Base-by-base conservation (phyloP, 228 moss, liverwort and hornwort species). In the Sphagnum fallax region DNA sequence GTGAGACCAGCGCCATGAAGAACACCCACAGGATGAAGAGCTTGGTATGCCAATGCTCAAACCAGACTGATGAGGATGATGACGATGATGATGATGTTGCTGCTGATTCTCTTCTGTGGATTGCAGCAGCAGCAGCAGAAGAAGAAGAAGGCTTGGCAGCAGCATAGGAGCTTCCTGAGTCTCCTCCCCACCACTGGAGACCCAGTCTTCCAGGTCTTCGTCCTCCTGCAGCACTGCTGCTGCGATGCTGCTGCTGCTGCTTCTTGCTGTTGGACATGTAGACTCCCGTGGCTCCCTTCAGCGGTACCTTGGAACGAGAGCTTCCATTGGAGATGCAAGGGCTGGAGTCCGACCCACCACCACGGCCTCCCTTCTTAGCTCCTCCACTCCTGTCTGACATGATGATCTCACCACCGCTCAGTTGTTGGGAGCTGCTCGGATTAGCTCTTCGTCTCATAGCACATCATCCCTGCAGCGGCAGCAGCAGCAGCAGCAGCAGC, bases 271-370 rank as follows among this genome's bases (percentile, higher is more conserved):
- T 75, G 57, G 65, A 49, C 72, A 83, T 83, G 8, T 80, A 86
- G 52, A 83, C 78, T 53, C 83, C 83, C 67, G 65, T 80, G 48
- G 80, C 86, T 52, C 80, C 86, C 71, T 80, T 80, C 0, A 80
- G 73, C 47, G 70, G 83, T 18, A 86, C 78, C 62, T 74, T 86
- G 16, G 86, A 83, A 69, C 76, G 74, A 58, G 86, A 80, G 74
- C 82, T 82, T 52, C 86, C 83, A 16, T 86, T 86, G 64, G 86
- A 86, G 55, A 86, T 83, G 71, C 86, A 83, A 48, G 86, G 82
- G 74, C 86, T 86, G 65, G 82, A 83, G 74, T 86, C 82, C 65
- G 86, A 86, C 50, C 65, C 47, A 12, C 65, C 65, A 47, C 65
- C 48, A 73, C 55, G 32, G 32, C 32, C 32, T 32, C 77, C 82